A percentile compares a stretch with the other conserved stretches of the same genome.
Evolutionary conservation across 208 protist species (phyloP).

Genomic region (Dictyostelium gargantuum): DNA sequence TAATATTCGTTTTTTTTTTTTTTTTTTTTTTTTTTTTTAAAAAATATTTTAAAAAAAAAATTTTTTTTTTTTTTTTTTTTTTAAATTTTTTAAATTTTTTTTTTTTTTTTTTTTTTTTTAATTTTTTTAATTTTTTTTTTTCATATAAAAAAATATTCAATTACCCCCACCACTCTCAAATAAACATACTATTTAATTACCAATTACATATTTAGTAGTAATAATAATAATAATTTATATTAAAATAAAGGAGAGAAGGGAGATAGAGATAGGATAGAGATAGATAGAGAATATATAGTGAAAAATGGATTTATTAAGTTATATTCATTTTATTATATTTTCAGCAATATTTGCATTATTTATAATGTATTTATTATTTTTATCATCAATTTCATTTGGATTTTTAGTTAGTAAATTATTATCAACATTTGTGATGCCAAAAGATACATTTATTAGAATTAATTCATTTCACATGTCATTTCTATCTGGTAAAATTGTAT

Average conservation of each 20-base stretch:
- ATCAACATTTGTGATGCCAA: slow-evolving; percentile 31
- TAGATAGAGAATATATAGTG: no score
- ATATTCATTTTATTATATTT: slow-evolving; percentile 46
- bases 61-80: not conserved
- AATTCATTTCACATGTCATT: slow-evolving; percentile 35
- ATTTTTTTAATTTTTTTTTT: not conserved
- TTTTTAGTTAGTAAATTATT: slow-evolving; percentile 49
- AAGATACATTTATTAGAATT: slow-evolving; percentile 15
- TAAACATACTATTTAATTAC: no score
- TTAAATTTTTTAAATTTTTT: not conserved
- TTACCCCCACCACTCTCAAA: no score
- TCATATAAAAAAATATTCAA: not conserved
- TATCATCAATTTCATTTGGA: slow-evolving; percentile 44
- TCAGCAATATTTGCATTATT: slow-evolving; percentile 46
- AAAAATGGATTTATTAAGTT: slow-evolving; percentile 5
- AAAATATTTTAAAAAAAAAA: not conserved
- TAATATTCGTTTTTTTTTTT: no score
- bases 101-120: not conserved
- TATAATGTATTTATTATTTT: slow-evolving; percentile 51
- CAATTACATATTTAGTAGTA: no score
- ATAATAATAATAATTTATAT: no score
- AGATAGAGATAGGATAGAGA: no score
- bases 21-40: no score
- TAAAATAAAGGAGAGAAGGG: no score
- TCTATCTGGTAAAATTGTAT: slow-evolving; percentile 37